Base-by-base conservation (phyloP, 768 basidiomycete species). In the Podaxis carcinomalis region DNA sequence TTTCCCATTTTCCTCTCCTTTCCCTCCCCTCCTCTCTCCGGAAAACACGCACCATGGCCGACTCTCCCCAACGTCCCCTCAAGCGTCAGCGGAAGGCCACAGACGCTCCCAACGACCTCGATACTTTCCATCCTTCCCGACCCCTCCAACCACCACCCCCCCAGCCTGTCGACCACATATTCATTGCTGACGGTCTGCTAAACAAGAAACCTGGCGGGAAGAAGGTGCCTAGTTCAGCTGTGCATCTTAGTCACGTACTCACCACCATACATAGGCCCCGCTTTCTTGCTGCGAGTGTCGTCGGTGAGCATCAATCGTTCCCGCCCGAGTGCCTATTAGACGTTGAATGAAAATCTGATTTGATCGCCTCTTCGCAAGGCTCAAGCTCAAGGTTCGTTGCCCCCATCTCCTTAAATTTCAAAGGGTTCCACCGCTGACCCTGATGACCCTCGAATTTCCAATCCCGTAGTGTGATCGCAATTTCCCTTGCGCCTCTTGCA, bases 221-320 rank as follows among this genome's bases (percentile, higher is more conserved):
- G 73, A 82, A 81, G 76, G 80, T 82, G 51, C 49, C 51, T 9
- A 23, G 14, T 46, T 58, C 46, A 50, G 56, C 53, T 55, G 40
- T 57, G 7, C 28, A 32, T 44, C 42, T 47, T 37, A 11, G 53
- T 57, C 54, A 42, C 63, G 64, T 7, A 40, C 58, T 51, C 51
- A 63, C 19, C 32, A 49, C 56, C 5, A 28, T 51, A 40, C 53
- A 21, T 51, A 83, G 80, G 73, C 81, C 37, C 83, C 84, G 25
- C 72, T 86, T 21, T 86, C 84, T 0, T 87, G 85, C 62, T 84
- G 84, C 64, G 85, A 86, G 72, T 87, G 85, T 68, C 74, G 85
- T 65, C 77, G 85, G 83, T 80, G 64, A 67, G 78, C 55, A 9
- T 62, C 42, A 10, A 27, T 61, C 59, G 51, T 54, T 21, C 52